Percentiles rank a stretch among this genome's conserved stretches.
These are phyloP conservation scores for Dentipellis sp. DNA, from an alignment of 768 basidiomycete species.

Conservation along the genomic window DNA sequence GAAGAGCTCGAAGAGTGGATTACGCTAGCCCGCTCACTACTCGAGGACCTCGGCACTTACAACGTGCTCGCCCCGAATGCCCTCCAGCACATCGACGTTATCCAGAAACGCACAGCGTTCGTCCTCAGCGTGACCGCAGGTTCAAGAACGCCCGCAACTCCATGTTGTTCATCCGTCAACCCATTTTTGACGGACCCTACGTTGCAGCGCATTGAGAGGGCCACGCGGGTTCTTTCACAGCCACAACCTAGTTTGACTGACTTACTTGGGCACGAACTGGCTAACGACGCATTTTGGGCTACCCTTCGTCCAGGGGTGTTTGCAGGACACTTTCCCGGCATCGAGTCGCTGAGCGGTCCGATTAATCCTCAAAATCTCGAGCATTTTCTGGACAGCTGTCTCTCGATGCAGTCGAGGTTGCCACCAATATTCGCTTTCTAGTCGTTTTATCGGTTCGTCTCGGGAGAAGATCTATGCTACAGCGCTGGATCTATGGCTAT, in stretches of 20 bases:
- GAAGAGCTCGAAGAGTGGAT: conserved; percentile 20
- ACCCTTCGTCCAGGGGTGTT: conserved; percentile 8
- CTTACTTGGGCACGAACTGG: conserved; percentile 11
- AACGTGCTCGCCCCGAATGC: conserved; percentile 14
- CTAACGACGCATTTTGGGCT: conserved; percentile 11
- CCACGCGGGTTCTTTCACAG: conserved; percentile 11
- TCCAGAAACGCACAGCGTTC: conserved; percentile 14
- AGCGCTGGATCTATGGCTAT: background rate
- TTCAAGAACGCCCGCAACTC: background rate
- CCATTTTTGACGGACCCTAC: conserved; percentile 4
- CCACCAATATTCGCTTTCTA: conserved; percentile 9
- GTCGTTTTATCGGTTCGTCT: background rate
- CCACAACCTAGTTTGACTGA: conserved; percentile 10
- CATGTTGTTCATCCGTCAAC: background rate
- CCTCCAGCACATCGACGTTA: conserved; percentile 10
- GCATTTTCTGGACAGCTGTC: conserved; percentile 16
- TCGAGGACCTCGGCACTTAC: conserved; percentile 5
- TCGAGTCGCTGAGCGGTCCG: conserved; percentile 16
- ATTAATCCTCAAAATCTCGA: conserved; percentile 11
- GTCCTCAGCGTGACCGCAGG: conserved; percentile 1
- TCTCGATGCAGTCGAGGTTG: conserved; percentile 10
- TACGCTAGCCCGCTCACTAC: conserved; percentile 11
- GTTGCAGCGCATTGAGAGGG: conserved; percentile 10
- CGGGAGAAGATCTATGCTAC: too few relatives aligned
- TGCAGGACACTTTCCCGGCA: conserved; percentile 17